Conservation (phyloP, 768 basidiomycete genomes). For the Coprinopsis sp. region DNA sequence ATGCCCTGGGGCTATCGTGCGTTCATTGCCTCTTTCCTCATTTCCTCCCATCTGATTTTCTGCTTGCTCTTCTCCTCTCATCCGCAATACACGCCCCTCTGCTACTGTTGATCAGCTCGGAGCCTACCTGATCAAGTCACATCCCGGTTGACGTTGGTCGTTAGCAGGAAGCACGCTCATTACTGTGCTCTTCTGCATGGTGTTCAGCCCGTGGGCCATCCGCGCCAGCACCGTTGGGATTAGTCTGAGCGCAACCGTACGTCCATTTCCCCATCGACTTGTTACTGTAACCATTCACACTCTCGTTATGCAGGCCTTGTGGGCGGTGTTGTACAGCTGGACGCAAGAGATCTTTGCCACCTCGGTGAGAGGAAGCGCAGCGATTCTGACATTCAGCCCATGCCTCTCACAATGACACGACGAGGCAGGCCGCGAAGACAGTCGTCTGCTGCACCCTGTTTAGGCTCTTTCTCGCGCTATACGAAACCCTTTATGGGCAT, state of each 20-base stretch:
- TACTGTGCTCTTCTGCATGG: constrained; percentile 69
- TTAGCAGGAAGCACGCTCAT: constrained; percentile 71
- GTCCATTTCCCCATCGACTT: constrained; percentile 10
- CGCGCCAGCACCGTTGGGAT: constrained; percentile 71
- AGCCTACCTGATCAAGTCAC: constrained; percentile 75
- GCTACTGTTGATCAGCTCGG: constrained; percentile 63
- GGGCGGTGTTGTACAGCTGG: no score
- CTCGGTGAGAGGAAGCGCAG: no score
- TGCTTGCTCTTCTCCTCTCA: not conserved
- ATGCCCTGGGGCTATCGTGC: constrained; percentile 77
- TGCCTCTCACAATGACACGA: no score
- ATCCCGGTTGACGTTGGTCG: constrained; percentile 65
- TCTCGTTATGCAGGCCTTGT: no score
- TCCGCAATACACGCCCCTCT: not conserved
- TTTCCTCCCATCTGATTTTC: not conserved
- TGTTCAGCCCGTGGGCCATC: constrained; percentile 61
- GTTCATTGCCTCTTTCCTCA: constrained; percentile 21
- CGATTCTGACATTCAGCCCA: no score
- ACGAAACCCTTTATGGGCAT: constrained; percentile 57
- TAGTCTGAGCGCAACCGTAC: constrained; percentile 68
- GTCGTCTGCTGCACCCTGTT: no score
- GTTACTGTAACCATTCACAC: not conserved
- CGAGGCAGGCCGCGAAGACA: no score
- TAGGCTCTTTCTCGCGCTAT: constrained; percentile 55
- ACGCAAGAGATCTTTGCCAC: no score